Base-by-base conservation (phyloP, 2,329 filamentous ascomycete species). In the Lachnellula willkommii region DNA sequence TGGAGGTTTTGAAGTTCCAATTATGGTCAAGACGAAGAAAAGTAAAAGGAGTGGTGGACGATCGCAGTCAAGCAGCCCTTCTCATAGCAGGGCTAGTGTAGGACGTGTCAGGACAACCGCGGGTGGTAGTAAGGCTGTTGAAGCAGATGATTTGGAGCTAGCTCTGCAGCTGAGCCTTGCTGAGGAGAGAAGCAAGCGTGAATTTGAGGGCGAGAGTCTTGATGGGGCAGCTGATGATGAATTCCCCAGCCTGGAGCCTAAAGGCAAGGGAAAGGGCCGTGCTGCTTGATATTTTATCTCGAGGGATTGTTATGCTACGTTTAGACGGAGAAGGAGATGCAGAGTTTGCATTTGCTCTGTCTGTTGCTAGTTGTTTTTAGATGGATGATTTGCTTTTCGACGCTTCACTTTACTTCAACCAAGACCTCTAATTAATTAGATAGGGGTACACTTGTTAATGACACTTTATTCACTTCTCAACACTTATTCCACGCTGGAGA, bases 131-230 rank as follows among this genome's bases (percentile, higher is more conserved):
- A 47, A 54, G 36, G 36, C 40, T 4, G 65, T 74, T 4, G 67
- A 71, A 14, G 67, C 69, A 52, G 80, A 81, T 50, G 84, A 86
- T 61, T 61, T 87, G 47, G 80, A 83, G 52, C 72, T 84, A 37
- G 84, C 84, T 2, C 68, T 87, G 49, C 76, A 77, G 58, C 71
- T 87, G 22, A 87, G 84, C 62, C 72, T 85, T 61, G 77, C 80
- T 43, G 81, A 85, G 59, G 76, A 79, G 54, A 70, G 75, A 61
- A 71, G 70, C 50, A 53, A 63, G 11, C 58, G 65, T 6, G 60
- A 71, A 59, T 63, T 63, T 49, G 62, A 62, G 37, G 65, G 55
- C 43, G 61, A 53, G 35, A 53, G 57, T 15, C 54, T 48, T 20
- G 60, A 54, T 47, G 60, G 58, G 54, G 60, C 22, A 11, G 17